phyloP scores from a whole-genome alignment of 768 basidiomycete genomes.

The Kwoniella newhampshirensis region DNA sequence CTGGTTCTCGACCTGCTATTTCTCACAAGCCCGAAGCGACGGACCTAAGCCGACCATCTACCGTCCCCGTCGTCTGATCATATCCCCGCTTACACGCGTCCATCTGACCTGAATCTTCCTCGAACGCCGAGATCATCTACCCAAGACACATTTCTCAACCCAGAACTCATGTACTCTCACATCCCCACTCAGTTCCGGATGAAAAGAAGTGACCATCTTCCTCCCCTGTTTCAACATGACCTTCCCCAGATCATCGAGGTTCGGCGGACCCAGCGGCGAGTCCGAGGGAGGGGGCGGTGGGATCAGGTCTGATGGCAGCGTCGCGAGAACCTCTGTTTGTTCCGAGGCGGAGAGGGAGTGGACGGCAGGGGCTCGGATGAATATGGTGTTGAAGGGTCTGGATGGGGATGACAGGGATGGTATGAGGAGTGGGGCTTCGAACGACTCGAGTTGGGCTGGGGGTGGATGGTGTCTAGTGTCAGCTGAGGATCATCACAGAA shows the following conservation, averaged over 20 bases:
- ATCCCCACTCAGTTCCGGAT: constrained; percentile 88
- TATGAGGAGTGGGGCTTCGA: constrained; percentile 73
- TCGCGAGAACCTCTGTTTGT: constrained; percentile 63
- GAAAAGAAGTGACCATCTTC: constrained; percentile 85
- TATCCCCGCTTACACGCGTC: too few species aligned
- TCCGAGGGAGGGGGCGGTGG: constrained; percentile 51
- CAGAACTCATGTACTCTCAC: constrained; percentile 90
- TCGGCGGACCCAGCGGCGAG: constrained; percentile 54
- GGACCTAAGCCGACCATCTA: too few species aligned
- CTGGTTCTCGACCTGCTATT: too few species aligned
- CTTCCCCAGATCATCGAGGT: constrained; percentile 60
- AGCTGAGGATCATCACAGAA: not conserved
- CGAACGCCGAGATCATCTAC: constrained; percentile 5
- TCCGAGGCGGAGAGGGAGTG: constrained; percentile 45
- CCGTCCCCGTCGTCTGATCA: too few species aligned
- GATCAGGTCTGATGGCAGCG: constrained; percentile 62
- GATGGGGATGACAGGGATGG: constrained; percentile 64
- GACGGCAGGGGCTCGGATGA: constrained; percentile 80
- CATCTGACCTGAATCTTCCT: too few species aligned
- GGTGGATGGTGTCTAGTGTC: not conserved
- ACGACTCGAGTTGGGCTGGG: constrained; percentile 74
- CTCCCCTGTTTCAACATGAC: constrained; percentile 83
- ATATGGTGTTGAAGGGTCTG: constrained; percentile 73
- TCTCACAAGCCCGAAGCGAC: too few species aligned
- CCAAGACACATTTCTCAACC: constrained; percentile 67